Conservation (phyloP, 139 green algal genomes). For the Tetradesmus lagerheimii region DNA sequence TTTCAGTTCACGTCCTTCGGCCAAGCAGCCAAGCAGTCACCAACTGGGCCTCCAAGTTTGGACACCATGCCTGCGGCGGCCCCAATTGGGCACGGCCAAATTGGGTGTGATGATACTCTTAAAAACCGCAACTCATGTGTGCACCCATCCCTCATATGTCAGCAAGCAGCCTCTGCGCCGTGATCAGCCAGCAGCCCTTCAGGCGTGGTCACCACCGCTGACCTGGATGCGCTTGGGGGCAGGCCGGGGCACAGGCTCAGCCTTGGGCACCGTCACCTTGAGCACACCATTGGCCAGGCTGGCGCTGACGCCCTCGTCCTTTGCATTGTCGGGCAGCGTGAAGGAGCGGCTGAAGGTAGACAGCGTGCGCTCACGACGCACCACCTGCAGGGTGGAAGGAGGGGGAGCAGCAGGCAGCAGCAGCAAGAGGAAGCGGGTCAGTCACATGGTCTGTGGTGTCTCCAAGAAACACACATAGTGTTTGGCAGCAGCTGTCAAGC, state of each 20-base stretch:
- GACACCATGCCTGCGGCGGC: too few relatives aligned
- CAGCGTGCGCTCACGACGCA: conserved; percentile 51
- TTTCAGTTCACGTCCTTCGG: too few relatives aligned
- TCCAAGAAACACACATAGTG: too few relatives aligned
- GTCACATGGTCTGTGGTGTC: too few relatives aligned
- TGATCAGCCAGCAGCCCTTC: too few relatives aligned
- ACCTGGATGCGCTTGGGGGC: conserved; percentile 58
- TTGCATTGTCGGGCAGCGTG: conserved; percentile 57
- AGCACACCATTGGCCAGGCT: conserved; percentile 59
- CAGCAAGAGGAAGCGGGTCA: neutral
- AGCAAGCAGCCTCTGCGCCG: neutral
- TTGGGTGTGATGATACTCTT: too few relatives aligned
- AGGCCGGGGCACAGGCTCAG: conserved; percentile 41
- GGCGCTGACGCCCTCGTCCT: conserved; percentile 47
- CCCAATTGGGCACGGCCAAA: too few relatives aligned
- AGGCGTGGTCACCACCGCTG: neutral
- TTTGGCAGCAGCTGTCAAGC: too few relatives aligned
- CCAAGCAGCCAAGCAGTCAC: too few relatives aligned
- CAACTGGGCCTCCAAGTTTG: too few relatives aligned
- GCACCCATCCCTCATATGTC: too few relatives aligned
- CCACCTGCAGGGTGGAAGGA: conserved; percentile 23
- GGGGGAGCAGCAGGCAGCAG: neutral
- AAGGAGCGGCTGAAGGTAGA: conserved; percentile 52
- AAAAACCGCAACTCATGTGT: too few relatives aligned
- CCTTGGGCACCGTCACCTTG: conserved; percentile 58